Base-by-base conservation (phyloP, 805 yeast genomes). In the Metschnikowia peoriensis region DNA sequence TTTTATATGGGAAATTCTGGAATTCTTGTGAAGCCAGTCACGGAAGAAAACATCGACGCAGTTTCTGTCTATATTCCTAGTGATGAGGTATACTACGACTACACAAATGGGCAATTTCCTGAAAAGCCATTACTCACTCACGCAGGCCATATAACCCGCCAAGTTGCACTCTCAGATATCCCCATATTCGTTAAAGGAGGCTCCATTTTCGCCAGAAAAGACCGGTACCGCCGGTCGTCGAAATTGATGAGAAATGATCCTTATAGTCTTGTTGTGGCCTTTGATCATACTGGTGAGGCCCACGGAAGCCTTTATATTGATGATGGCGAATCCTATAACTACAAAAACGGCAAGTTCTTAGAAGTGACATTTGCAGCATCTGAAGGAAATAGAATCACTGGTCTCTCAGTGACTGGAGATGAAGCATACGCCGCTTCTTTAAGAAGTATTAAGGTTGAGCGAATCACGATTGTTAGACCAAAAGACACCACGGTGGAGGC, bases 171-270 rank as follows among this genome's bases (percentile, higher is more conserved):
- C 47, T 70, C 77, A 6, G 82, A 82, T 47, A 81, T 89, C 15
- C 97, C 98, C 0, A 76, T 88, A 43, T 79, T 80, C 32, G 68
- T 87, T 15, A 83, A 84, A 62, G 94, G 96, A n/a, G 98, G 98
- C 0, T 78, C 84, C 35, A 80, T 93, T 12, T 65, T 87, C 27
- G 73, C 86, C 14, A 78, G 83, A 38, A 86, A 85, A 55, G 88
- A 84, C 46, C 80, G 96, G 57, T 80, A 83, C 58, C 83, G 99
- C 65, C 80, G 98, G 57, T 88, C 96, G 0, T 71, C 96, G 3
- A 83, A 78, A 63, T 71, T 88, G 56, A 89, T 88, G 93, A 72
- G 65, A 28, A 70, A 77, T 56, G 98, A 92, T 65, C 97, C 97
- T 4, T 89, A 84, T 65, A 87, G 96, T 0, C 61, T 92, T 38